phyloP scores from a whole-genome alignment of 257 asterid species.

The Solanum dulcamara region DNA sequence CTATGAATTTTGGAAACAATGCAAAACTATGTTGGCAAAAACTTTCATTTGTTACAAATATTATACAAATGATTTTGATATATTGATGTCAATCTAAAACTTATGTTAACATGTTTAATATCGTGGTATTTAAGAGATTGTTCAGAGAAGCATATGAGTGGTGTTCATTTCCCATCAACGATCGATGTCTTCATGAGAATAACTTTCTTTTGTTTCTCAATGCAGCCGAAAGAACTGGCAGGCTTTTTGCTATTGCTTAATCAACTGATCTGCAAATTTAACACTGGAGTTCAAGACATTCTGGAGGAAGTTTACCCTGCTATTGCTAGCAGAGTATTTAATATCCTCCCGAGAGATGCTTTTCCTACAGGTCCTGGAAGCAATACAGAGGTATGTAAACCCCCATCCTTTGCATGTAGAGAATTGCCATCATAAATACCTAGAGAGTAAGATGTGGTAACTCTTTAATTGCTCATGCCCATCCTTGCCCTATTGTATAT shows the following conservation, averaged over 20 bases:
- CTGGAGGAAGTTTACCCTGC: constrained; percentile 80
- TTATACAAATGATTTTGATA: not conserved
- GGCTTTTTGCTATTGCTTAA: constrained; percentile 76
- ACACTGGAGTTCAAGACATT: constrained; percentile 47
- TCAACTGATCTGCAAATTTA: constrained; percentile 92
- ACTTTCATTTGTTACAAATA: not conserved
- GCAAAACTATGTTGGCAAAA: not conserved
- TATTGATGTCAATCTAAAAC: not conserved
- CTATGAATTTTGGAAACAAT: not conserved
- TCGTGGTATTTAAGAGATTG: not conserved
- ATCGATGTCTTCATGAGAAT: not conserved
- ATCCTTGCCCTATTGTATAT: not conserved
- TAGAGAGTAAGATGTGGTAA: not conserved
- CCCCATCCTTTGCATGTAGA: not conserved
- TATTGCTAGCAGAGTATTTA: constrained; percentile 56
- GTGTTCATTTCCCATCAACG: not conserved
- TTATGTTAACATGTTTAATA: not conserved
- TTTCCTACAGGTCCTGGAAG: constrained; percentile 70
- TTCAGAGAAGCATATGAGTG: not conserved
- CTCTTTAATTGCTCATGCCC: not conserved
- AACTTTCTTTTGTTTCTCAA: constrained; percentile 4
- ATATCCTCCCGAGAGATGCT: constrained; percentile 62
- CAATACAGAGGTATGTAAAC: constrained; percentile 61
- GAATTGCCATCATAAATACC: not conserved
- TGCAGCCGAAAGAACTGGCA: constrained; percentile 88